These are phyloP conservation scores for Fusarium sp. DNA, from an alignment of 2,329 filamentous ascomycete genomes.

Conservation along the genomic window DNA sequence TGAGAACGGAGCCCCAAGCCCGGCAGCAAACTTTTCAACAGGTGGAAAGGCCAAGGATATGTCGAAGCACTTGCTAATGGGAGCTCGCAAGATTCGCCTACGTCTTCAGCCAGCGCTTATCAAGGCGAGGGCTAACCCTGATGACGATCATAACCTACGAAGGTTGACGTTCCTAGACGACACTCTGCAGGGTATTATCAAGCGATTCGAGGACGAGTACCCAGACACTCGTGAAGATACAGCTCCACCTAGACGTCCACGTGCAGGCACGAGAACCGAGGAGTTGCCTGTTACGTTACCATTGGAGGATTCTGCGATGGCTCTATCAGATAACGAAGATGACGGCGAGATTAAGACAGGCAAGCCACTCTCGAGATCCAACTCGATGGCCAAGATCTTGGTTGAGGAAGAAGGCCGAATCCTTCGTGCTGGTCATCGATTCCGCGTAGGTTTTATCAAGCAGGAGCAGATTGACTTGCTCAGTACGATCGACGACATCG, in stretches of 20 bases:
- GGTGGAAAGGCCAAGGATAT: constrained; percentile 84
- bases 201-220: constrained; percentile 95
- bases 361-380: constrained; percentile 62
- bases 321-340: constrained; percentile 63
- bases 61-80: constrained; percentile 88
- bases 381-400: constrained; percentile 67
- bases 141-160: constrained; percentile 83
- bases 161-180: constrained; percentile 88
- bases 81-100: constrained; percentile 87
- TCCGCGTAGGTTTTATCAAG: constrained; percentile 66
- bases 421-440: constrained; percentile 68
- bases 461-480: constrained; percentile 66
- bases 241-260: constrained; percentile 23
- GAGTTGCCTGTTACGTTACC: constrained; percentile 45
- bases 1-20: constrained; percentile 63
- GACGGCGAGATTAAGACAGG: constrained; percentile 61
- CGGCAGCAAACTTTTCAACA: constrained; percentile 56
- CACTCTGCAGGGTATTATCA: constrained; percentile 91
- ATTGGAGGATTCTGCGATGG: constrained; percentile 53
- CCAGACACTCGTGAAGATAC: constrained; percentile 79
- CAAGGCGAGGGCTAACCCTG: constrained; percentile 76
- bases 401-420: constrained; percentile 70
- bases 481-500: constrained; percentile 63
- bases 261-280: constrained; percentile 29
- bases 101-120: constrained; percentile 86